Conservation (phyloP, 1,284 basidiomycete genomes). For the Trametes pubescens region DNA sequence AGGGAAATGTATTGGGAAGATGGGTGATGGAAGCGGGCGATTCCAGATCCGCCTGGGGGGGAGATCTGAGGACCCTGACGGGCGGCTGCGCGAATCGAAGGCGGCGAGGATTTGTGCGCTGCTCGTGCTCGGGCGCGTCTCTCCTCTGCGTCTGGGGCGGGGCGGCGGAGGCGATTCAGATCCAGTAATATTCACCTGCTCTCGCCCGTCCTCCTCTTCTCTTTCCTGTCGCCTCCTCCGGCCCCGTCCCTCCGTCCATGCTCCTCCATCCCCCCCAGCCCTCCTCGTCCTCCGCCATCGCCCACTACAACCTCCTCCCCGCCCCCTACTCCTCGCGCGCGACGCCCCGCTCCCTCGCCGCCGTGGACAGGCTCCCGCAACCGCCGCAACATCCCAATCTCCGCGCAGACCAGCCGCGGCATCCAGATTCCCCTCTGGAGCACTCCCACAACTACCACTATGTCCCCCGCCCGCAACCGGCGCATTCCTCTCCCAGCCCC, state of each 20-base stretch:
- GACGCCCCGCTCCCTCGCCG: conserved; percentile 28
- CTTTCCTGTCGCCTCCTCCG: conserved; percentile 28
- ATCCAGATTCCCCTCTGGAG: conserved; percentile 28
- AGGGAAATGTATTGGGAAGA: conserved; percentile 29
- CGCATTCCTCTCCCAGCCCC: conserved; percentile 26
- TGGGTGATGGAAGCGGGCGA: conserved; percentile 26
- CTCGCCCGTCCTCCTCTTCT: conserved; percentile 8
- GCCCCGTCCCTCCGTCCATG: conserved; percentile 29
- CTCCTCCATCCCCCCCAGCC: conserved; percentile 33
- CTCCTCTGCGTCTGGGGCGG: conserved; percentile 3
- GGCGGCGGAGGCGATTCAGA: conserved; percentile 11
- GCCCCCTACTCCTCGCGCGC: conserved; percentile 19
- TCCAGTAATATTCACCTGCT: conserved; percentile 23
- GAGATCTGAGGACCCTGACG: conserved; percentile 33
- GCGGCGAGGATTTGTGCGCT: background rate
- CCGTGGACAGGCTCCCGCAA: conserved; percentile 30
- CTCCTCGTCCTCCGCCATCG: conserved; percentile 27
- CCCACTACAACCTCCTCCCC: conserved; percentile 29
- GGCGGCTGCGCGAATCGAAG: too few relatives aligned
- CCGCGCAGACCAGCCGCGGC: conserved; percentile 15
- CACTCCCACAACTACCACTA: conserved; percentile 27
- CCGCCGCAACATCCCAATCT: conserved; percentile 14
- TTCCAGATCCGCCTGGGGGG: conserved; percentile 28
- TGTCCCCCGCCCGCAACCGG: conserved; percentile 32
- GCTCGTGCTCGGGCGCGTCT: background rate